A percentile compares a stretch with the other conserved stretches of the same genome.
Conservation (phyloP, 441 rosid genomes). For the Macaranga tanarius region DNA sequence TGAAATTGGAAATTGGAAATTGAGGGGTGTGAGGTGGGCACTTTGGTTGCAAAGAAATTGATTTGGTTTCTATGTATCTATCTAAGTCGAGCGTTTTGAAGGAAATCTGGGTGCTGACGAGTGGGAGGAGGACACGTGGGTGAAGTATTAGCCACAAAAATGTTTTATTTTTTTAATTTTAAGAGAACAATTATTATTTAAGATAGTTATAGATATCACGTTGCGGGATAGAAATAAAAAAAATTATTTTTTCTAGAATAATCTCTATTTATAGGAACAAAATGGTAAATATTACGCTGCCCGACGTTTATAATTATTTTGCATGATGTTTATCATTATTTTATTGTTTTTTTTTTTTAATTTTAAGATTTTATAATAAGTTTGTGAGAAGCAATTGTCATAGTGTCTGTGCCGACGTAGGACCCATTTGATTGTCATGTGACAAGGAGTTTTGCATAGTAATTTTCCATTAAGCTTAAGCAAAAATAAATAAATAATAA, state of each 20-base stretch:
- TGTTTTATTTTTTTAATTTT: not conserved
- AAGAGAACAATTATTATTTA: not conserved
- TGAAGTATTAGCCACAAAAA: slow-evolving; percentile 24
- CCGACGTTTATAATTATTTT: too few relatives aligned
- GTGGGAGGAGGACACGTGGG: slow-evolving; percentile 35
- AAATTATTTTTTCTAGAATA: too few relatives aligned
- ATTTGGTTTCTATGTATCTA: slow-evolving; percentile 26
- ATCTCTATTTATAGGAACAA: too few relatives aligned
- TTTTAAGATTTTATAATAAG: slow-evolving; percentile 18
- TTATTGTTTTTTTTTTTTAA: not conserved
- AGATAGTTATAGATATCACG: too few relatives aligned
- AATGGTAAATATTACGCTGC: too few relatives aligned
- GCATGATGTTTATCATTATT: too few relatives aligned
- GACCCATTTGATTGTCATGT: slow-evolving; percentile 14
- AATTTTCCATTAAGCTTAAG: not conserved
- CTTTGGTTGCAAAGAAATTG: slow-evolving; percentile 17
- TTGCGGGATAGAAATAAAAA: too few relatives aligned
- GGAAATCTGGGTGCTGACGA: slow-evolving; percentile 29
- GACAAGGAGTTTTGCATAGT: not conserved
- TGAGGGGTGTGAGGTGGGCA: not conserved
- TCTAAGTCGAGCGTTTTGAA: slow-evolving; percentile 17
- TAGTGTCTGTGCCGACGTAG: slow-evolving; percentile 49
- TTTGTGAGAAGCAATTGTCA: slow-evolving; percentile 21
- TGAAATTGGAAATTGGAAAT: not conserved
- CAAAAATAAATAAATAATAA: too few relatives aligned